Base-by-base conservation (phyloP, 108 stramenopile genomes). In the Cyclostephanos invisitatus region DNA sequence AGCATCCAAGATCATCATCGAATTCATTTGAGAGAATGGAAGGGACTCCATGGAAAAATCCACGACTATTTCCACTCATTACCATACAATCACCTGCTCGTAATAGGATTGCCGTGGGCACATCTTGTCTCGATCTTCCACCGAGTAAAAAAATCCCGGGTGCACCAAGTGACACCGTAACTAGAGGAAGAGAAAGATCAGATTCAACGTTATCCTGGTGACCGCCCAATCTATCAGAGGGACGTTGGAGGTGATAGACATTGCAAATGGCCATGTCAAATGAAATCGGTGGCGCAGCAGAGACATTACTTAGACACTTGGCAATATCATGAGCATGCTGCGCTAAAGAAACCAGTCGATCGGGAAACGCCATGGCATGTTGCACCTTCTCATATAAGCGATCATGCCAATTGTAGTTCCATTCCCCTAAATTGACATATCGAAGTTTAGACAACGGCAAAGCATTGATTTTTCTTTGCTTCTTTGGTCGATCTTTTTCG, bases 261-360 rank as follows among this genome's bases (percentile, higher is more conserved):
- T 80, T 80, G 63, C 79, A 80, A 22, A 80, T 80, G 4, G 72
- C 79, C 72, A 80, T 74, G 21, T 80, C 68, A 32, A 80, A 80
- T 37, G 66, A 21, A 48, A 62, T 11, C 35, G 59, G 24, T 54
- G 35, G 49, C 7, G 2, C 2, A 7, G 12, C 1, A 17, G 14
- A 38, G 29, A 15, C 48, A 49, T 66, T 62, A 2, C 51, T 32
- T 38, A 37, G 38, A 18, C 64, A 22, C 37, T 28, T 37, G 9
- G 79, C 67, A 28, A 65, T 40, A 6, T 36, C 6, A 24, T 68
- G 53, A 55, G 79, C 73, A 5, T 35, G 62, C 15, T 74, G 61
- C 36, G 79, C 79, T 18, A 80, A 70, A 3, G 47, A 21, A 10
- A 73, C 51, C 18, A 80, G 53, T 8, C 67, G 29, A 15, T 51